A percentile compares a stretch with the other conserved stretches of the same genome.
phyloP scores from a whole-genome alignment of 2,329 filamentous ascomycete species.

The Cercospora berteroae region DNA sequence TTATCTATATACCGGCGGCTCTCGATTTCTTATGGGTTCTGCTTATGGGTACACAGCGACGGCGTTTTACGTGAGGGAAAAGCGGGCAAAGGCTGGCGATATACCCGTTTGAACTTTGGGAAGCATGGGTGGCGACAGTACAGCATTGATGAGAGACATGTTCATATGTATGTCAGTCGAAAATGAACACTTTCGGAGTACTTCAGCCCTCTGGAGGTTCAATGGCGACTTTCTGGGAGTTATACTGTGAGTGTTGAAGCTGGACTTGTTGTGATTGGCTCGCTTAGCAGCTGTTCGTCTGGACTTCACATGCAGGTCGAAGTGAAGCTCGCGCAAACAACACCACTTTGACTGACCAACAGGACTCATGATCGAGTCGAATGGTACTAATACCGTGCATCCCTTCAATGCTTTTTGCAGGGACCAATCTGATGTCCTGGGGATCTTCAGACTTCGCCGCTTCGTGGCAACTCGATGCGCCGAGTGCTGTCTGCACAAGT shows the following conservation, averaged over 20 bases:
- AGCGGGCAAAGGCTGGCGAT: not conserved
- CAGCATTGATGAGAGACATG: slow-evolving; percentile 2
- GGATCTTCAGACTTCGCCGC: not conserved
- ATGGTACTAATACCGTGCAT: not conserved
- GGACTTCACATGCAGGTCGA: not conserved
- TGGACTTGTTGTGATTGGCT: not conserved
- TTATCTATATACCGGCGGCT: not conserved
- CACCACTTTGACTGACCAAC: not conserved
- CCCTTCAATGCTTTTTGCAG: not conserved
- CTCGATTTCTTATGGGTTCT: not conserved
- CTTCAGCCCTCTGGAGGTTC: not conserved
- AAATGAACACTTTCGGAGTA: not conserved
- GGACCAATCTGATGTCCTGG: not conserved
- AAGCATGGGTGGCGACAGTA: slow-evolving; percentile 15
- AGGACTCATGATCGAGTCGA: not conserved
- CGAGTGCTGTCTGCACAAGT: not conserved
- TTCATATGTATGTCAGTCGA: slow-evolving; percentile 1
- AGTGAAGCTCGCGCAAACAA: not conserved
- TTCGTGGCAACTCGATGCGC: not conserved
- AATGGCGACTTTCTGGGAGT: not conserved
- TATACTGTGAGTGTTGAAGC: not conserved
- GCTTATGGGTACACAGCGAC: slow-evolving; percentile 12
- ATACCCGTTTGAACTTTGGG: slow-evolving; percentile 11
- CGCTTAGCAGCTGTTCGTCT: not conserved
- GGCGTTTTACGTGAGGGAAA: slow-evolving; percentile 18